Evolutionary conservation across 2,329 filamentous ascomycete species (phyloP).

Genomic region (Coniochaeta ligniaria): DNA sequence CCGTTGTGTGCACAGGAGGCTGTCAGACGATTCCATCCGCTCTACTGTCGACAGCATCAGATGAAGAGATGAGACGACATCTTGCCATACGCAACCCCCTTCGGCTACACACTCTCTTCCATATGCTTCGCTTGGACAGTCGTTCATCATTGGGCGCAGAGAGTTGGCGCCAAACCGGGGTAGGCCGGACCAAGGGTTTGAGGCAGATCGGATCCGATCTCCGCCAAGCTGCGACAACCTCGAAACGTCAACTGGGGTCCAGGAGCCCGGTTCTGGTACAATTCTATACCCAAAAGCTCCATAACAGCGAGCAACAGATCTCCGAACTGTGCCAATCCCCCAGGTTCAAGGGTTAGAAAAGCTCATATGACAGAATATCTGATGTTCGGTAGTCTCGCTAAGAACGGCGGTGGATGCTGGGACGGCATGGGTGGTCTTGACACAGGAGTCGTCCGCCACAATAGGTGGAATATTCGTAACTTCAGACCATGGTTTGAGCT

Average conservation of each 20-base stretch:
- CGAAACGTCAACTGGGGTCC: slow-evolving; percentile 3
- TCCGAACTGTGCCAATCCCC: not conserved
- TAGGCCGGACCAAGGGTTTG: slow-evolving; percentile 5
- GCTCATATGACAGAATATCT: not conserved
- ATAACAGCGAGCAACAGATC: not conserved
- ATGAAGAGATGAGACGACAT: not conserved
- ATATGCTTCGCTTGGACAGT: not conserved
- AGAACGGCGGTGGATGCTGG: not conserved
- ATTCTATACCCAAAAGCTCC: not conserved
- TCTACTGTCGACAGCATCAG: not conserved
- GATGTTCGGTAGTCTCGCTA: not conserved
- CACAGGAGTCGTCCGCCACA: not conserved
- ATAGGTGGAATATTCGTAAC: not conserved
- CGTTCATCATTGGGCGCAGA: not conserved
- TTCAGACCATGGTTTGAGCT: not conserved
- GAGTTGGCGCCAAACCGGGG: not conserved
- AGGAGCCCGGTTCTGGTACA: not conserved
- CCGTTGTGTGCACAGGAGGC: not conserved
- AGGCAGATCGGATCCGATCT: slow-evolving; percentile 3
- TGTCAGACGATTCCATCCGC: not conserved
- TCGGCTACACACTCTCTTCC: not conserved
- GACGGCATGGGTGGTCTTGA: not conserved
- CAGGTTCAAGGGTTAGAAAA: not conserved
- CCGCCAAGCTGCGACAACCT: slow-evolving; percentile 9
- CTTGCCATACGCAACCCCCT: not conserved